Evolutionary conservation across 2,329 filamentous ascomycete species (phyloP), one percentile per base, ranked within the genome.

Genomic region (Thelonectria rubi): DNA sequence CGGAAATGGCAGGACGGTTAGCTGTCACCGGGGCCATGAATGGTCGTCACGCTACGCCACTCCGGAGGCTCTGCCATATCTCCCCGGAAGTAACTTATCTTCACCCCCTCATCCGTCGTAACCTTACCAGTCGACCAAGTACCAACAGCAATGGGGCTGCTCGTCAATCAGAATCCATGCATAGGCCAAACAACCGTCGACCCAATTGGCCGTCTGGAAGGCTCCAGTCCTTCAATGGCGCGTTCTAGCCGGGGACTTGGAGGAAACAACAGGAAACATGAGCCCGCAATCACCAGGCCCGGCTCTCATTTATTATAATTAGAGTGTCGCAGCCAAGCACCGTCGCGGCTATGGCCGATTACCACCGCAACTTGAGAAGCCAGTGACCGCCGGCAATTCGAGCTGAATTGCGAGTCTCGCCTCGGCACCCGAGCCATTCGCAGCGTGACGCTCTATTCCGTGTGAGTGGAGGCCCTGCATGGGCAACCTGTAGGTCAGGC

Each of bases 1-100:
- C 62, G 58, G 62, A 64, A 55, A 64, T 62, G 54, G 45, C 62
- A 61, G 54, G 62, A 55, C 54, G 48, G 49, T 24, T n/a, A 52
- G 14, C 24, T 10, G 14, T 48, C 24, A 32, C 26, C 26, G 26
- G 26, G 26, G 26, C 26, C 26, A 30, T 30, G 2, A 46, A 26
- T 20, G 21, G 43, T 17, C 45, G 46, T 49, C 46, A 40, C 52
- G 17, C 24, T 34, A 30, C 40, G 18, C 20, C 30, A 17, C 47
- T 14, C 39, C 39, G 12, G 45, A 46, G 47, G 21, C 51, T 59
- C 55, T 51, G 45, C 43, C 24, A 46, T 55, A 17, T 34, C 42
- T 14, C 30, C 57, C 40, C 43, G 49, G 56, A 45, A 52, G 26
- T 30, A 30, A 30, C 26, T 30, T 30, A 30, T 9, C 26, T 30